Percentiles rank a stretch among this genome's conserved stretches.
phyloP scores from a whole-genome alignment of 2,329 filamentous ascomycete genomes.

The Sclerotinia minor region DNA sequence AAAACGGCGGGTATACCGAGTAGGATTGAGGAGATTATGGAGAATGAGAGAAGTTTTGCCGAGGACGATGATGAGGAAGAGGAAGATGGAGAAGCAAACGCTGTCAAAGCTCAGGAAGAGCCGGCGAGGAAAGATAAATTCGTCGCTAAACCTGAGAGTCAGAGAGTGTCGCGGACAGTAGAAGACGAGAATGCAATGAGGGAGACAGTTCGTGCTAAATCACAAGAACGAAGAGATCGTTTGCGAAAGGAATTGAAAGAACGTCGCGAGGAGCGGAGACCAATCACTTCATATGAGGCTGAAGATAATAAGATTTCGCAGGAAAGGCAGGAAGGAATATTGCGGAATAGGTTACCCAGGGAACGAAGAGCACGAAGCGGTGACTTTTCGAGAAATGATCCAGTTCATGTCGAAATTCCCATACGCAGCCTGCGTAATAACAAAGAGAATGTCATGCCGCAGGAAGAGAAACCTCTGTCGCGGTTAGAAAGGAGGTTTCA shows the following conservation, averaged over 20 bases:
- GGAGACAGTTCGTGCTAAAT: neutral
- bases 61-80: slow-evolving; percentile 21
- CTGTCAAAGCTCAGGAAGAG: neutral
- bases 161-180: neutral
- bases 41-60: slow-evolving; percentile 29
- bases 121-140: neutral
- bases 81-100: neutral
- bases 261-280: slow-evolving; percentile 17
- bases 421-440: slow-evolving; percentile 1
- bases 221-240: slow-evolving; percentile 17
- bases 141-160: slow-evolving; percentile 1
- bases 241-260: slow-evolving; percentile 20
- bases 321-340: slow-evolving; percentile 15
- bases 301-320: slow-evolving; percentile 14
- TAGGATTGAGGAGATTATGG: slow-evolving; percentile 36
- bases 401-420: slow-evolving; percentile 1
- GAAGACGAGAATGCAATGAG: neutral
- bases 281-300: slow-evolving; percentile 17
- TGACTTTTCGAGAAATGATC: slow-evolving; percentile 5
- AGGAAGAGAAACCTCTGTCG: slow-evolving; percentile 12
- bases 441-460: slow-evolving; percentile 17
- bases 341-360: neutral
- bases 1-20: slow-evolving; percentile 21
- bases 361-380: slow-evolving; percentile 23
- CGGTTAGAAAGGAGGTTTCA: slow-evolving; percentile 28